Percentiles rank a stretch among this genome's conserved stretches.
These are phyloP conservation scores for Phoma sp. DNA, from an alignment of 2,329 filamentous ascomycete species.

Conservation along the genomic window DNA sequence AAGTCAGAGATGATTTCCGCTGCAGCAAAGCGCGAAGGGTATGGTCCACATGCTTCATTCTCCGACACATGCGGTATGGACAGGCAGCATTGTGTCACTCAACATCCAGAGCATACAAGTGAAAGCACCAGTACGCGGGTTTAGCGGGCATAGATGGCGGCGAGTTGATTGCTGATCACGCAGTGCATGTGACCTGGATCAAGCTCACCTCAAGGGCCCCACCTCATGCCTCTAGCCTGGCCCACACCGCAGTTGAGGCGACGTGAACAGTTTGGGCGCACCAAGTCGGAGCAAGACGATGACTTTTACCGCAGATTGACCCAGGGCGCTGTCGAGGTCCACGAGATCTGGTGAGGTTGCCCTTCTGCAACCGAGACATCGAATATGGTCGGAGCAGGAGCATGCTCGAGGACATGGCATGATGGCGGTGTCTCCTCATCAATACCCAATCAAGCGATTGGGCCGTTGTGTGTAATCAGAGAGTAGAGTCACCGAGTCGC, in stretches of 20 bases:
- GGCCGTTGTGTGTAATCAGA: slow-evolving; percentile 9
- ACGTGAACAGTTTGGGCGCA: neutral
- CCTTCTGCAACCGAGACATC: neutral
- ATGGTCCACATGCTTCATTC: too few species aligned
- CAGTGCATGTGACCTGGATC: slow-evolving; percentile 14
- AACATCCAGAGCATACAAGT: neutral
- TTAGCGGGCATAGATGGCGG: slow-evolving; percentile 2
- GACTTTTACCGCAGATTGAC: neutral
- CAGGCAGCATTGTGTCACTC: neutral
- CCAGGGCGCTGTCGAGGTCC: neutral
- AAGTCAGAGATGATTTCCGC: too few species aligned
- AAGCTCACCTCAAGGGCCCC: slow-evolving; percentile 7
- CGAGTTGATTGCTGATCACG: slow-evolving; percentile 6
- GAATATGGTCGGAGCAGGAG: neutral
- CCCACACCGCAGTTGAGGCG: slow-evolving; percentile 12
- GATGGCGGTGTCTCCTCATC: slow-evolving; percentile 10
- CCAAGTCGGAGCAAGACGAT: neutral
- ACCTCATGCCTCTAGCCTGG: slow-evolving; percentile 8
- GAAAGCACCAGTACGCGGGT: neutral
- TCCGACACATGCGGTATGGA: too few species aligned
- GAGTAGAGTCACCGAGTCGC: slow-evolving; percentile 1
- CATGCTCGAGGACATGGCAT: slow-evolving; percentile 3
- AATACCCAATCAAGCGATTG: slow-evolving; percentile 16
- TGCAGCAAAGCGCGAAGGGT: too few species aligned
- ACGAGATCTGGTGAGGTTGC: neutral